phyloP scores from a whole-genome alignment of 352 stramenopile species.

The Phytophthora vignae region DNA sequence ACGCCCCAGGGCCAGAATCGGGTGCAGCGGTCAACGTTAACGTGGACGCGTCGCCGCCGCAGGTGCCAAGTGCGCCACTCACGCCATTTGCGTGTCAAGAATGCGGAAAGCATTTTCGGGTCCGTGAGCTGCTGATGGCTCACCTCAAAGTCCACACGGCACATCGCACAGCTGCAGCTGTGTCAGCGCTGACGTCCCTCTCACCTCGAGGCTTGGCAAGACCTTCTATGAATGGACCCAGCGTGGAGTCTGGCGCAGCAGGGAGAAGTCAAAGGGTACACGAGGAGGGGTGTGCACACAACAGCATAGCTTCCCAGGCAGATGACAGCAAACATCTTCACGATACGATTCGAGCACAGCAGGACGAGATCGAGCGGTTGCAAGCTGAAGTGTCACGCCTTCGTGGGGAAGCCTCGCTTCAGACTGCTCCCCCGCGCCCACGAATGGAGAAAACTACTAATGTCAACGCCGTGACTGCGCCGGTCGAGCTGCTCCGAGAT shows the following conservation, averaged over 20 bases:
- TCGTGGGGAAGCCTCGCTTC: slow-evolving; percentile 19
- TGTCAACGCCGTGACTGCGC: slow-evolving; percentile 44
- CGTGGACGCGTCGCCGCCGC: slow-evolving; percentile 1
- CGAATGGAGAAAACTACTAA: slow-evolving; percentile 10
- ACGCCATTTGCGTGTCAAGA: slow-evolving; percentile 32
- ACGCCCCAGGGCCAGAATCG: slow-evolving; percentile 10
- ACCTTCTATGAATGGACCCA: slow-evolving; percentile 13
- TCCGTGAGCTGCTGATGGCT: slow-evolving; percentile 41
- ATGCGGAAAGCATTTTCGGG: slow-evolving; percentile 42
- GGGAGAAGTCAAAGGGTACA: slow-evolving; percentile 1
- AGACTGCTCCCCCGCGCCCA: slow-evolving; percentile 9
- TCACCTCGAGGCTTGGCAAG: slow-evolving; percentile 20
- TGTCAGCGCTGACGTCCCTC: slow-evolving; percentile 18
- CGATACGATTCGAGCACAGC: slow-evolving; percentile 51
- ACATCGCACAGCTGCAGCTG: slow-evolving; percentile 22
- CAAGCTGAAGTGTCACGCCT: slow-evolving; percentile 49
- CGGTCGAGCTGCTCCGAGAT: slow-evolving; percentile 63
- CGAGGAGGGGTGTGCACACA: not conserved
- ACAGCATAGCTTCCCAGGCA: not conserved
- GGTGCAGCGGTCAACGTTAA: not conserved
- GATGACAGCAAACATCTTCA: slow-evolving; percentile 38
- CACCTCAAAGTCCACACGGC: slow-evolving; percentile 30
- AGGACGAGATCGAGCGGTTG: slow-evolving; percentile 55
- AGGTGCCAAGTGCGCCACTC: not conserved
- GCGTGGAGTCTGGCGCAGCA: not conserved